Base-by-base conservation (phyloP, 2,329 filamentous ascomycete species). In the Phaeosphaeriaceae sp. region DNA sequence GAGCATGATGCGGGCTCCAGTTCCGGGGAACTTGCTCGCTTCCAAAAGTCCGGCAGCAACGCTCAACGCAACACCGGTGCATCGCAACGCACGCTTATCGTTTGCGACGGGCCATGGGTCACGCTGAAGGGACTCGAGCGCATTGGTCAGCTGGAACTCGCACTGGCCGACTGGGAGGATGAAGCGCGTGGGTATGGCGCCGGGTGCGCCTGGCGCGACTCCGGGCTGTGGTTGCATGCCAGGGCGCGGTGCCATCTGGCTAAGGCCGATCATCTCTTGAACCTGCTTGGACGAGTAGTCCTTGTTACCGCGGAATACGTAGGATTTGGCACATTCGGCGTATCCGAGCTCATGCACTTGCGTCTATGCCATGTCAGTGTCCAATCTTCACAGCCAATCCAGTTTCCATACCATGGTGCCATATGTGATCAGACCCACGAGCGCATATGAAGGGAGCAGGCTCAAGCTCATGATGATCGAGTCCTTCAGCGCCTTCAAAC, bases 311-410 rank as follows among this genome's bases (percentile, higher is more conserved):
- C 94, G 88, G 85, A 99, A 99, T 44, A 99, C 95, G 73, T 97
- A 99, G 6, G 94, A 97, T 81, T 98, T 99, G 65, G 95, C 92
- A 79, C 95, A 99, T 80, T 98, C 95, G 54, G 91, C 93, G 76
- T 99, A 99, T 54, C 95, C 95, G 67, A 99, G 92, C 80, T 99
- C 95, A 76, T 99, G 95, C 19, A 99, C 92, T 86, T 97, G 93
- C 31, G 92, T 88, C 91, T 93, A 67, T 2, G 47, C 22, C 15
- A 9, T 47, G 58, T 75, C 57, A 75, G 71, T 47, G 22, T 9
- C 33, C 21, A 42, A 6, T 19, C 36, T 22, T 13, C 2, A 15
- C 19, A 46, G 15, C 42, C 42, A 17, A 22, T 22, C 24, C 9
- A 11, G 4, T 13, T 1, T 44, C 22, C 59, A 57, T 84, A 92